Evolutionary conservation across 2,329 filamentous ascomycete species (phyloP).

Genomic region (Pyrenophora graminea): DNA sequence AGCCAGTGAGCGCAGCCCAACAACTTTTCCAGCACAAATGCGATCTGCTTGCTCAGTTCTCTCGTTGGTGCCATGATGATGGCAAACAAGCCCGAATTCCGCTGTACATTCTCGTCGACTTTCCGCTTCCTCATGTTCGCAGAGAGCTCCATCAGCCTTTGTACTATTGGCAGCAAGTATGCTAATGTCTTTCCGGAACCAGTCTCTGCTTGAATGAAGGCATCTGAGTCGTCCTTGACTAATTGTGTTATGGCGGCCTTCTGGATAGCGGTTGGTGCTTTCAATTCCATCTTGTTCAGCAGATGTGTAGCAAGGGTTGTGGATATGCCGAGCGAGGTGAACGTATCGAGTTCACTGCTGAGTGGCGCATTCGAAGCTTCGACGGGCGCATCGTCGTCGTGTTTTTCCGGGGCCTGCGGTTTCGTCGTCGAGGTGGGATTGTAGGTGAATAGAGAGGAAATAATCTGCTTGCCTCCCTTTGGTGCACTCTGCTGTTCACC

Average conservation of each 20-base stretch:
- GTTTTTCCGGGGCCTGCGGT: constrained; percentile 53
- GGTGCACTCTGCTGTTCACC: constrained; percentile 41
- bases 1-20: constrained; percentile 92
- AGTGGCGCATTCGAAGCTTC: constrained; percentile 91
- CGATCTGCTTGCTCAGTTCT: constrained; percentile 93
- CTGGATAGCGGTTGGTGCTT: constrained; percentile 92
- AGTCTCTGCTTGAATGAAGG: constrained; percentile 95
- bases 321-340: constrained; percentile 83
- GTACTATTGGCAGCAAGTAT: constrained; percentile 91
- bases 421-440: constrained; percentile 76
- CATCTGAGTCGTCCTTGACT: constrained; percentile 79
- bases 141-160: constrained; percentile 79
- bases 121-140: constrained; percentile 53
- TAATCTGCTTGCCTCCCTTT: constrained; percentile 64
- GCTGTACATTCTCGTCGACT: constrained; percentile 61
- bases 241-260: constrained; percentile 84
- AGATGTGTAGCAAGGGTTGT: constrained; percentile 80
- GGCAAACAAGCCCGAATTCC: constrained; percentile 88
- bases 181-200: constrained; percentile 96
- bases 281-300: constrained; percentile 81
- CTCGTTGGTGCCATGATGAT: constrained; percentile 92
- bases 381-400: constrained; percentile 53
- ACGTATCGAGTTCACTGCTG: constrained; percentile 79
- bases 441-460: constrained; percentile 90
- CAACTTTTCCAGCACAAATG: constrained; percentile 80